Conservation (phyloP, 495 filamentous ascomycete species). For the Tuber calosporum region DNA sequence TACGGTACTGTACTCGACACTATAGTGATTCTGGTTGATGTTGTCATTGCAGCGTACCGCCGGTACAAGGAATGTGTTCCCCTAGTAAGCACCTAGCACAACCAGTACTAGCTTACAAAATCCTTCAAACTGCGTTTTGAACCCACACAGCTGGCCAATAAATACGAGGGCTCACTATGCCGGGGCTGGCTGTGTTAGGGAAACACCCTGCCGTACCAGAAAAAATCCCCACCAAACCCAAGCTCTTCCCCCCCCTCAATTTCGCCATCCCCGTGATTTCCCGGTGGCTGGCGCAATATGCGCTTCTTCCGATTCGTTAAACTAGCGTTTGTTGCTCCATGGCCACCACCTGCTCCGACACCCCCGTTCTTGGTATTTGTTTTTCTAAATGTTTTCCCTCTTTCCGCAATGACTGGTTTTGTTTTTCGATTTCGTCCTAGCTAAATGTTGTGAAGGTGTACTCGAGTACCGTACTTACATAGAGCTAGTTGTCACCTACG, state of each 20-base stretch:
- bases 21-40: background rate
- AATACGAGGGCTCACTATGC: no score
- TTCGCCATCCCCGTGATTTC: constrained; percentile 17
- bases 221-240: background rate
- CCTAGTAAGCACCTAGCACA: no score
- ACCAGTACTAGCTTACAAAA: no score
- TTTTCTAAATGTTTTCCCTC: background rate
- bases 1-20: no score
- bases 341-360: constrained; percentile 1
- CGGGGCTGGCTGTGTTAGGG: no score
- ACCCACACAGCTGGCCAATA: no score
- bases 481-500: background rate
- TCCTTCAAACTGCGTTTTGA: no score
- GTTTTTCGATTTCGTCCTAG: background rate
- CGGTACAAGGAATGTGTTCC: no score
- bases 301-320: background rate
- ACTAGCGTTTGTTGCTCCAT: constrained; percentile 1
- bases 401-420: background rate
- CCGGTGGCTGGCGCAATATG: background rate
- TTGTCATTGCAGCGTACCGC: background rate
- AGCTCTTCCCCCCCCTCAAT: constrained; percentile 14
- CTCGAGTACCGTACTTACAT: no score
- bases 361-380: background rate
- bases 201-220: no score
- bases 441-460: background rate